These are phyloP conservation scores for Citrullus amarus DNA, from an alignment of 306 rosid genomes.

Conservation along the genomic window DNA sequence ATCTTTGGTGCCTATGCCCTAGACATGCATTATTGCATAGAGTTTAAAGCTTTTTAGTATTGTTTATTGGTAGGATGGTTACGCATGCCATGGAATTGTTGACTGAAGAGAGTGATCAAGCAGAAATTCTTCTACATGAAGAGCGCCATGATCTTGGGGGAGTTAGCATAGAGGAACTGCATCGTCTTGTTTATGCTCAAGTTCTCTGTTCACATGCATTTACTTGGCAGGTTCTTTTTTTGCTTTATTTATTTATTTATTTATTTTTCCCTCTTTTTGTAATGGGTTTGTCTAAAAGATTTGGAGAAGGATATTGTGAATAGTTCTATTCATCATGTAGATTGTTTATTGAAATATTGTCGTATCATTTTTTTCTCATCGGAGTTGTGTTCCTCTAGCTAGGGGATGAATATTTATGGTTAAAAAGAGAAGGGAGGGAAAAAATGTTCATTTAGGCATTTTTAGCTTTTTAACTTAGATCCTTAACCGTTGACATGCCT, in stretches of 20 bases:
- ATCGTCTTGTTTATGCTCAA: slow-evolving; percentile 87
- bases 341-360: background rate
- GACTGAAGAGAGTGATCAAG: slow-evolving; percentile 78
- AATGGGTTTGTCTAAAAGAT: background rate
- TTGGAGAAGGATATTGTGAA: background rate
- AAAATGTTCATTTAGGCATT: background rate
- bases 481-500: background rate
- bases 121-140: slow-evolving; percentile 69
- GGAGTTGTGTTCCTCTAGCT: background rate
- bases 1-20: background rate
- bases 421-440: background rate
- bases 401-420: background rate
- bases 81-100: slow-evolving; percentile 78
- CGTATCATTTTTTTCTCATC: background rate
- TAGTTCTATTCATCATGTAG: background rate
- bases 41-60: slow-evolving; percentile 7
- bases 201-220: slow-evolving; percentile 72
- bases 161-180: slow-evolving; percentile 77
- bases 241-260: too few species aligned
- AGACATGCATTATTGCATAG: background rate
- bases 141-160: slow-evolving; percentile 69
- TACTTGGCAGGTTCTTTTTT: slow-evolving; percentile 68
- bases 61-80: slow-evolving; percentile 62
- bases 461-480: background rate
- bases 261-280: too few species aligned